Percentiles rank a stretch among this genome's conserved stretches.
These are phyloP conservation scores for Theileria annulata DNA, from an alignment of 169 alveolate genomes.

Conservation along the genomic window DNA sequence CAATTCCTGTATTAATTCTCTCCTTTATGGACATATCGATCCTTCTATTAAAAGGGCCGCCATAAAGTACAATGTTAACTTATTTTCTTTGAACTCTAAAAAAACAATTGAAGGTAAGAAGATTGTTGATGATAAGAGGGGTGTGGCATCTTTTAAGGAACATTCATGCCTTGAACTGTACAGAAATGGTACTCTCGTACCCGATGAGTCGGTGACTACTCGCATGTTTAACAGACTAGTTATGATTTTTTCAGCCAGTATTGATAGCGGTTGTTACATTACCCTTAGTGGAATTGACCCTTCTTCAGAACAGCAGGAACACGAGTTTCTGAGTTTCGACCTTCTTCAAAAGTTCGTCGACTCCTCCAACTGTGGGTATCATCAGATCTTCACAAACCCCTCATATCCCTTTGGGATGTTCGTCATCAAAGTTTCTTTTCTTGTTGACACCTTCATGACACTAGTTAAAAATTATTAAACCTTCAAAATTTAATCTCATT, in stretches of 20 bases:
- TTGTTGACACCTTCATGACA: constrained; percentile 47
- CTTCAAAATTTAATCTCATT: too few species aligned
- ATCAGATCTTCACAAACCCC: constrained; percentile 20
- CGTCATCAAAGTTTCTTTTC: constrained; percentile 26
- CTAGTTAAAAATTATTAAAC: constrained; percentile 15
- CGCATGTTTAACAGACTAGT: neutral
- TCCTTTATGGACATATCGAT: constrained; percentile 53
- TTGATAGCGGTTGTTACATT: constrained; percentile 13
- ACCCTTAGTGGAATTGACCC: neutral
- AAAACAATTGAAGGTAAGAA: constrained; percentile 20
- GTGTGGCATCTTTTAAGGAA: neutral
- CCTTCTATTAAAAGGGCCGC: constrained; percentile 67
- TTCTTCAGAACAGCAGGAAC: neutral
- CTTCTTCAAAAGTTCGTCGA: constrained; percentile 32
- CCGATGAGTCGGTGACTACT: neutral
- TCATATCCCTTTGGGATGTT: constrained; percentile 41
- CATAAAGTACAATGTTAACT: constrained; percentile 34
- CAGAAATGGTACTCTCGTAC: neutral
- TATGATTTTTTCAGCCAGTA: neutral
- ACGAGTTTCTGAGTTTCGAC: constrained; percentile 2
- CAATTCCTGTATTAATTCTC: constrained; percentile 52
- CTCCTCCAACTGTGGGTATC: constrained; percentile 15
- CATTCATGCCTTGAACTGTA: constrained; percentile 7
- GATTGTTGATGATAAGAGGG: constrained; percentile 19
- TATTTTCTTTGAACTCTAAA: neutral